Percentiles rank a stretch among this genome's conserved stretches.
Conservation (phyloP, 257 asterid genomes). For the Cinchona pubescens region DNA sequence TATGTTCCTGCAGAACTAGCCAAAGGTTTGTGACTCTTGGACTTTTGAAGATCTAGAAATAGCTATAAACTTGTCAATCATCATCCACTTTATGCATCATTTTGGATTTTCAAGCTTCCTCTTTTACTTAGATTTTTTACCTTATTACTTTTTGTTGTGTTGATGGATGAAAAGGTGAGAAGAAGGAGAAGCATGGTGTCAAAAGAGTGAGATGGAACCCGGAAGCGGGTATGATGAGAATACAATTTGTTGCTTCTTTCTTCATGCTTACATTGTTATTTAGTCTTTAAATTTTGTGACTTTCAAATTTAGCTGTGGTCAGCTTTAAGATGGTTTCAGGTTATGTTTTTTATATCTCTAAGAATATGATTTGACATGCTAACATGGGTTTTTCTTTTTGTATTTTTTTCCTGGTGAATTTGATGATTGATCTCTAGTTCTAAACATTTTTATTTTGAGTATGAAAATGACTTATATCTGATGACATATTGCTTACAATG, state of each 20-base stretch:
- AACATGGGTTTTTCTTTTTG: not conserved
- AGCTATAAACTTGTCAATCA: not conserved
- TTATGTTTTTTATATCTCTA: not conserved
- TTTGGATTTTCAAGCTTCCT: not conserved
- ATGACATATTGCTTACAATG: too few relatives aligned
- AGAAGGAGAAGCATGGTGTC: conserved; percentile 27
- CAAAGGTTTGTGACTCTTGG: conserved; percentile 34
- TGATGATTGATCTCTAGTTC: too few relatives aligned
- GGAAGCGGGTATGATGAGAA: conserved; percentile 34
- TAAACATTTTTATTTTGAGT: too few relatives aligned
- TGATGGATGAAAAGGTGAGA: conserved; percentile 35
- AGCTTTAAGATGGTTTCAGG: not conserved
- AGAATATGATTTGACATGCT: not conserved
- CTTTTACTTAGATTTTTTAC: conserved; percentile 7
- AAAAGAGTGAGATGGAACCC: conserved; percentile 55
- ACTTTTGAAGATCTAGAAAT: conserved; percentile 1
- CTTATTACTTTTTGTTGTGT: conserved; percentile 10
- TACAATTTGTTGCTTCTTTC: conserved; percentile 1
- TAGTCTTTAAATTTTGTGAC: not conserved
- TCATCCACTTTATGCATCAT: not conserved
- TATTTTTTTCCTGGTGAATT: not conserved
- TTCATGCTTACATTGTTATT: conserved; percentile 3
- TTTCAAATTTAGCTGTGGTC: not conserved
- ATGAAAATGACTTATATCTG: too few relatives aligned
- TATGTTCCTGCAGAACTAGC: conserved; percentile 73